Evolutionary conservation across 2,329 filamentous ascomycete species (phyloP), one percentile per base, ranked within the genome.

Genomic region (Colletotrichum neosansevieriae): DNA sequence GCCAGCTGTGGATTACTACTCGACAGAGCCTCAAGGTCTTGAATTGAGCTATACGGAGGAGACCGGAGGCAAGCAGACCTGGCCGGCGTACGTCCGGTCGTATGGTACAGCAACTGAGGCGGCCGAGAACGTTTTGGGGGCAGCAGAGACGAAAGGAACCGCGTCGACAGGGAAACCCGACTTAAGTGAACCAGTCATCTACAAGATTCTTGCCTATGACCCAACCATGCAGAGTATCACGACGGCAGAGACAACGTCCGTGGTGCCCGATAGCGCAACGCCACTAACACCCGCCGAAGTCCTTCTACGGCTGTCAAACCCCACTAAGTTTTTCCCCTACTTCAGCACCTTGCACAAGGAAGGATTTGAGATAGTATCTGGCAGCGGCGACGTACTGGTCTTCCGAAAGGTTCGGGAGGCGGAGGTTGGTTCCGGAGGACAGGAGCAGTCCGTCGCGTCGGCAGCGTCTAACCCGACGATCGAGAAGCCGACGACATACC

Each of bases 151-250:
- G 29, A 5, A 9, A 6, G 54, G 42, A 6, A 17, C 24, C 15
- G 7, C 56, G 1, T 2, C 44, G 49, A 32, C 32, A 19, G 2
- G 29, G 7, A 60, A 71, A 10, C 24, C 70, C 17, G 32, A 63
- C 12, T 58, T 65, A 29, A 21, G 70, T 42, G 65, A 75, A 42
- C 64, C 75, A 38, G 74, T 74, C 6, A 64, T 85, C 3, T 92
- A 92, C 81, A 92, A 88, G 75, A 85, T 92, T 38, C 81, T 93
- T 6, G 90, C 88, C 2, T 92, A 90, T 72, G 88, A 92, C 71
- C 81, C 86, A 1, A 81, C 80, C 9, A 88, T 84, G 72, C 84
- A 90, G 71, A 80, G 80, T 12, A 82, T 93, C 72, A 85, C 81
- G 49, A 82, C 84, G 3, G 88, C 88, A 6, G 88, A 91, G 71